Conservation (phyloP, 768 basidiomycete species). For the Mycena olivaceomarginata region DNA sequence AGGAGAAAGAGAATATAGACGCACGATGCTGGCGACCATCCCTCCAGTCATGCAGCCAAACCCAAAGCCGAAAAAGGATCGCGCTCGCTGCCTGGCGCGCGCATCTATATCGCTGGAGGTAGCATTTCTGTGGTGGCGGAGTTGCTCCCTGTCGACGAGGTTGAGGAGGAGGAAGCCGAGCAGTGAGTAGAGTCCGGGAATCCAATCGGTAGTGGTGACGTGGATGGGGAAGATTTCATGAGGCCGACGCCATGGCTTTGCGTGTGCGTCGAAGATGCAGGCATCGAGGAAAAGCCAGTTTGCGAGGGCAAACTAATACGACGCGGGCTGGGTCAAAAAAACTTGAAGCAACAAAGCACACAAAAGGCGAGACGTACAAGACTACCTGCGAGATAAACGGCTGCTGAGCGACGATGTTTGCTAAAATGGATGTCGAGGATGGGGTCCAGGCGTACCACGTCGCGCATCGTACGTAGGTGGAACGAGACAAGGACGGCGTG, state of each 20-base stretch:
- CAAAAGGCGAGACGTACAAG: constrained; percentile 76
- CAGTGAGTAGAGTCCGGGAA: constrained; percentile 94
- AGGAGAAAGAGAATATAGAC: constrained; percentile 56
- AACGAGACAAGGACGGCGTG: constrained; percentile 13
- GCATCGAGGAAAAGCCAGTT: constrained; percentile 98
- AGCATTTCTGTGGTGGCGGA: constrained; percentile 83
- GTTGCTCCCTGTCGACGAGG: constrained; percentile 91
- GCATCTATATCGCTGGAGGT: constrained; percentile 77
- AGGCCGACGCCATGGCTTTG: constrained; percentile 81
- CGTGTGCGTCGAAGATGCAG: constrained; percentile 91
- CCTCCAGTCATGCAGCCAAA: constrained; percentile 99
- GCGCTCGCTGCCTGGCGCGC: constrained; percentile 92
- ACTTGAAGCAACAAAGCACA: neutral
- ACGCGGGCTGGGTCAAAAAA: neutral
- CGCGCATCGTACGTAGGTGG: constrained; percentile 38
- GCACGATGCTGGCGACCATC: constrained; percentile 95
- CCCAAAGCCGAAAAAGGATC: constrained; percentile 93
- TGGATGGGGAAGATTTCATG: constrained; percentile 79
- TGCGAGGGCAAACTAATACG: constrained; percentile 95
- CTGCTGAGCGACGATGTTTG: constrained; percentile 88
- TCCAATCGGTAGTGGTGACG: constrained; percentile 96
- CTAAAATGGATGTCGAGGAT: constrained; percentile 87
- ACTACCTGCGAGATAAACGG: constrained; percentile 94
- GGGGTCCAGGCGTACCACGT: constrained; percentile 71
- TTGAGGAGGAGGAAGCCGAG: constrained; percentile 95